Evolutionary conservation across 306 rosid species (phyloP).

Genomic region (Vachellia collinsii): DNA sequence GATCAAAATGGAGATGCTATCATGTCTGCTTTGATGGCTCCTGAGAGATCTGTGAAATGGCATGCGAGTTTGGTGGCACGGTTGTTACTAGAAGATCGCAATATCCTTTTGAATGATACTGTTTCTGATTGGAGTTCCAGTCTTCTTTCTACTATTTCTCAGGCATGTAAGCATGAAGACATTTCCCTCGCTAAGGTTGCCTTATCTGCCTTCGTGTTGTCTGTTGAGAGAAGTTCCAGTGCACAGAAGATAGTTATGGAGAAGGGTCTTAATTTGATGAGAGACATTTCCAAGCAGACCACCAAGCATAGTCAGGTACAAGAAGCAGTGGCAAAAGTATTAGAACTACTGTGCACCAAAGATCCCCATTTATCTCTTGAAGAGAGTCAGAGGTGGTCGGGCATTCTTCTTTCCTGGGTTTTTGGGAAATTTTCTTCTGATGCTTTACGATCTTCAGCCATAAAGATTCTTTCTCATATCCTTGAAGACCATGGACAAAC

Average conservation of each 20-base stretch:
- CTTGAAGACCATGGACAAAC: constrained; percentile 78
- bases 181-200: constrained; percentile 81
- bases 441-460: constrained; percentile 63
- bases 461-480: constrained; percentile 75
- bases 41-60: constrained; percentile 99
- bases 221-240: constrained; percentile 73
- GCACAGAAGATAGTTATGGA: constrained; percentile 78
- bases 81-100: constrained; percentile 74
- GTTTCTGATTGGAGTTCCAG: constrained; percentile 91
- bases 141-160: constrained; percentile 85
- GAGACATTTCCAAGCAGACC: constrained; percentile 75
- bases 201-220: constrained; percentile 80
- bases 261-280: constrained; percentile 82
- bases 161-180: constrained; percentile 85
- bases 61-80: constrained; percentile 86
- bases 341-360: constrained; percentile 70
- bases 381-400: constrained; percentile 94
- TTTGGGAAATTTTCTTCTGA: constrained; percentile 76
- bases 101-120: constrained; percentile 71
- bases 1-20: constrained; percentile 90
- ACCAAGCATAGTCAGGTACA: constrained; percentile 73
- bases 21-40: constrained; percentile 88
- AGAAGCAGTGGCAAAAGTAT: constrained; percentile 80
- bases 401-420: constrained; percentile 83
- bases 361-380: constrained; percentile 77